Evolutionary conservation across 768 basidiomycete species (phyloP).

Genomic region (Pluteus cervinus): DNA sequence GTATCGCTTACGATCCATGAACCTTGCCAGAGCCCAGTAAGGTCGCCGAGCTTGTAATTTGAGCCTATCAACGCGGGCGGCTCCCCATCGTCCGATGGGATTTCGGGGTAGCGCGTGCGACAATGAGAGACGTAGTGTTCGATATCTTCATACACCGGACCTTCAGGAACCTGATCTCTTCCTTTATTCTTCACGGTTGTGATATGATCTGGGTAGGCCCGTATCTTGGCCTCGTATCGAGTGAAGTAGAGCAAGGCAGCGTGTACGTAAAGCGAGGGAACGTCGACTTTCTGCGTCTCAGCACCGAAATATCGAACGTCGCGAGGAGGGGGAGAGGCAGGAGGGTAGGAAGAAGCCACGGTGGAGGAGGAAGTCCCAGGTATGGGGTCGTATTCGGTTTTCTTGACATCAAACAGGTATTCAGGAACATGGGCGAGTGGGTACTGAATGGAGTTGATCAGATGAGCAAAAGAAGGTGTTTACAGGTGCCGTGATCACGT

Average conservation of each 20-base stretch:
- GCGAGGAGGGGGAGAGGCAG: constrained; percentile 20
- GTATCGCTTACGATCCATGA: constrained; percentile 35
- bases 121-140: constrained; percentile 35
- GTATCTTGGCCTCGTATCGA: constrained; percentile 28
- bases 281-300: constrained; percentile 19
- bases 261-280: constrained; percentile 39
- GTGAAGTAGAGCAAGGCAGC: constrained; percentile 44
- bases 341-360: no score
- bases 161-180: constrained; percentile 27
- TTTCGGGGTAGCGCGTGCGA: constrained; percentile 32
- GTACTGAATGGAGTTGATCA: constrained; percentile 24
- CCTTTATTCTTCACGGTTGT: constrained; percentile 15
- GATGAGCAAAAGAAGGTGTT: constrained; percentile 11
- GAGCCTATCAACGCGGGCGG: no score
- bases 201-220: constrained; percentile 35
- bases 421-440: constrained; percentile 37
- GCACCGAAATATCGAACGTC: constrained; percentile 39
- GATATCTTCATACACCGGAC: constrained; percentile 43
- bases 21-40: constrained; percentile 46
- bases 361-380: constrained; percentile 17
- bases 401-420: constrained; percentile 18
- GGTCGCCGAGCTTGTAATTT: constrained; percentile 37
- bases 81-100: constrained; percentile 18
- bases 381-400: constrained; percentile 9
- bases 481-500: no score